These are phyloP conservation scores for Saturnispora gosingensis DNA, from an alignment of 805 yeast species.

Conservation along the genomic window DNA sequence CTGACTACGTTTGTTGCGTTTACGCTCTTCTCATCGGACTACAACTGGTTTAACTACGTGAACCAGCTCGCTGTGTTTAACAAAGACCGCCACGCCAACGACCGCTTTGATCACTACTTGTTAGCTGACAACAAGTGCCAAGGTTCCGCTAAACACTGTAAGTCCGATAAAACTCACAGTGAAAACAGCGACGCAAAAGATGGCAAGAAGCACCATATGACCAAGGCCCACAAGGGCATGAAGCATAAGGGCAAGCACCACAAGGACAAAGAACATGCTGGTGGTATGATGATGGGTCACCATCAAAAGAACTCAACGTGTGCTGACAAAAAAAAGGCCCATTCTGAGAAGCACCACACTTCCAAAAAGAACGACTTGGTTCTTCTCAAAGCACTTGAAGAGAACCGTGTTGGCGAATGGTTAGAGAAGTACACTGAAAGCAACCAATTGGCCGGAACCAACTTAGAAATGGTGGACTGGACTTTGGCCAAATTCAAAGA, in stretches of 20 bases:
- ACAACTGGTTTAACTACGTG: neutral
- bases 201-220: neutral
- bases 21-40: neutral
- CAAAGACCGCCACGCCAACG: neutral
- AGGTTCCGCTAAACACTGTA: neutral
- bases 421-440: slow-evolving; percentile 40
- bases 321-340: neutral
- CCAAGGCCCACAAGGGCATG: neutral
- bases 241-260: neutral
- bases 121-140: neutral
- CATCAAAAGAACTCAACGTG: neutral
- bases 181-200: neutral
- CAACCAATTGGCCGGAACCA: slow-evolving; percentile 53
- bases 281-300: neutral
- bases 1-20: neutral
- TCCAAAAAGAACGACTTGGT: neutral
- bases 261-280: neutral
- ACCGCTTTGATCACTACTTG: neutral
- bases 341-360: neutral
- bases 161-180: neutral
- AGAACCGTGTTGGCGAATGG: slow-evolving; percentile 44
- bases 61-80: neutral
- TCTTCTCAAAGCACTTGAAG: slow-evolving; percentile 22
- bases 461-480: slow-evolving; percentile 43
- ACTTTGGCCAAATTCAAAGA: slow-evolving; percentile 49